Evolutionary conservation across 2,329 filamentous ascomycete species (phyloP), one percentile per base, ranked within the genome.

Genomic region (Trichoderma sp.): DNA sequence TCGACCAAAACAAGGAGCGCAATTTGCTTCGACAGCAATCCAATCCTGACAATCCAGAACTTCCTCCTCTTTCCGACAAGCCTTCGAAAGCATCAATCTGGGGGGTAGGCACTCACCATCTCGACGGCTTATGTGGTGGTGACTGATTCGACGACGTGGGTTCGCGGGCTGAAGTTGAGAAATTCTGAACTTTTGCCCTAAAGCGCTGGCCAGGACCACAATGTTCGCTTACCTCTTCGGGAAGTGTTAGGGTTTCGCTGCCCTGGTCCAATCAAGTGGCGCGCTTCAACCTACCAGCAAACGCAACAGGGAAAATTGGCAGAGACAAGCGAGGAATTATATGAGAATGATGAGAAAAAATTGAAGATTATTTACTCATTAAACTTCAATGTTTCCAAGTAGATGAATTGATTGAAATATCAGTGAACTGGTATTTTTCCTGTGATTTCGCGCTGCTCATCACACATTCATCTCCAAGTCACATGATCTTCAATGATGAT

Each of bases 121-220:
- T 89, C 87, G 86, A 85, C 86, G 86, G 85, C 82, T 84, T 86
- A 86, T 84, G 83, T 84, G 84, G 86, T 85, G 84, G 85, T 87
- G 87, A 87, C 86, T 86, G 86, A 85, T 85, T 88, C 88, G 87
- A 85, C 85, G 85, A 85, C 85, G 86, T 87, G 84, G 83, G 83
- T 85, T 84, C 83, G 84, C 83, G 83, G 84, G 83, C 84, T 87
- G 85, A 81, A 83, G 82, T 84, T 84, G 83, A 84, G 83, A 85
- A 85, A 85, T 86, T 86, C 84, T 83, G 85, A 87, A 87, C 83
- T 85, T 85, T 84, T 85, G 81, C 82, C 82, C 83, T 82, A 85
- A 85, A 82, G 83, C 77, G 77, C 78, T 77, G 79, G 80, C 80
- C 80, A 7, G 80, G 78, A 80, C 81, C 79, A 81, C 83, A 86